Evolutionary conservation across 129 eudicot species (phyloP), one percentile per base, ranked within the genome.

Genomic region (Escallonia rubra): DNA sequence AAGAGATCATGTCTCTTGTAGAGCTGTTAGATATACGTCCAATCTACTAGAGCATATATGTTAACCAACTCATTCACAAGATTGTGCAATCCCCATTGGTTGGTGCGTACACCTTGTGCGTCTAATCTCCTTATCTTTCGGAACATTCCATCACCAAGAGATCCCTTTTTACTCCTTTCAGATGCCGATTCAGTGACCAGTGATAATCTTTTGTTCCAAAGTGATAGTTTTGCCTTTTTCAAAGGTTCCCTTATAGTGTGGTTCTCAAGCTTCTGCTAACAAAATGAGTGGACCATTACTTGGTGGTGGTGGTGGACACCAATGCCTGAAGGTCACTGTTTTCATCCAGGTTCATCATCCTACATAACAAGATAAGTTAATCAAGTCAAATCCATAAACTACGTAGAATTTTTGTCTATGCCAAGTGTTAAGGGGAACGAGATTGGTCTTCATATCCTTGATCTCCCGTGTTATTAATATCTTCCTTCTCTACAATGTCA

Each of bases 141-240:
- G 66, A 69, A 69, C 57, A 69, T 45, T 47, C 58, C 49, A 43
- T 68, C 73, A 68, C 6, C 46, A 59, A 46, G 47, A 69, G 65
- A 69, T 58, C 66, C 58, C n/a, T 56, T 69, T 43, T 47, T 70
- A 8, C 52, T 40, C 41, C 47, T 57, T 23, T 7, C n/a, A 38
- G 34, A 23, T 23, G 34, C 56, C 1, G 39, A 59, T 70, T n/a
- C 64, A 39, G 14, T 23, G 34, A 57, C 64, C 3, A 23, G 43
- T 43, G 8, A 44, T 47, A 14, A 39, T 47, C 39, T 54, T 46
- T 59, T 59, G 2, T 7, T 16, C 8, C 14, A 23, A 23, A 23
- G 34, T 23, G 34, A 23, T 23, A 23, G 16, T 67, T 52, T 47
- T 10, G 8, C 74, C 59, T 48, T 69, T 12, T 10, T 47, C 44